Conservation (phyloP, 2,329 filamentous ascomycete genomes). For the Alternaria atra region DNA sequence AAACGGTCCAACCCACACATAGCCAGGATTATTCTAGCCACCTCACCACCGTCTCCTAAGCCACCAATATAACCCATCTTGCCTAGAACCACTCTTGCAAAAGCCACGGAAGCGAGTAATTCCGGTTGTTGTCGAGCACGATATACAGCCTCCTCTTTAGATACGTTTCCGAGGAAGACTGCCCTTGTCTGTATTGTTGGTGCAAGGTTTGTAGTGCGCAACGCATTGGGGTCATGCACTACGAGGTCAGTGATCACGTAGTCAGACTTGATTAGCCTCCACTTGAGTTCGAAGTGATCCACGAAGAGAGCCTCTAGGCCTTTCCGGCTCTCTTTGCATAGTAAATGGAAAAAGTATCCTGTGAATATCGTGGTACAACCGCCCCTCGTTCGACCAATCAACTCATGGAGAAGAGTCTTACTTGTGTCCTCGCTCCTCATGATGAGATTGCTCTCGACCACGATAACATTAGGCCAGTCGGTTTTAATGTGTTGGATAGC, state of each 20-base stretch:
- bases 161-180: background rate
- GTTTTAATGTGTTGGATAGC: background rate
- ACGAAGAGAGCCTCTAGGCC: background rate
- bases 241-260: background rate
- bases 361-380: background rate
- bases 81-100: slow-evolving; percentile 31
- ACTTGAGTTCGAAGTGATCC: background rate
- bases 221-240: background rate
- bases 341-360: background rate
- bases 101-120: slow-evolving; percentile 28
- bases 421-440: background rate
- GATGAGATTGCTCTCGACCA: background rate
- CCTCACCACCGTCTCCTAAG: slow-evolving; percentile 31
- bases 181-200: background rate
- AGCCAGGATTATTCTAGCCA: slow-evolving; percentile 33
- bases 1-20: slow-evolving; percentile 40
- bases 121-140: slow-evolving; percentile 1
- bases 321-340: background rate
- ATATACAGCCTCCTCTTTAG: background rate
- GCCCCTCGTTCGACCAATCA: background rate
- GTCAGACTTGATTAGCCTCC: background rate
- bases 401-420: background rate
- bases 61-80: slow-evolving; percentile 42
- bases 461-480: background rate
- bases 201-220: background rate